A percentile compares a stretch with the other conserved stretches of the same genome.
Conservation (phyloP, 2,329 filamentous ascomycete genomes). For the Trichophyton benhamiae region DNA sequence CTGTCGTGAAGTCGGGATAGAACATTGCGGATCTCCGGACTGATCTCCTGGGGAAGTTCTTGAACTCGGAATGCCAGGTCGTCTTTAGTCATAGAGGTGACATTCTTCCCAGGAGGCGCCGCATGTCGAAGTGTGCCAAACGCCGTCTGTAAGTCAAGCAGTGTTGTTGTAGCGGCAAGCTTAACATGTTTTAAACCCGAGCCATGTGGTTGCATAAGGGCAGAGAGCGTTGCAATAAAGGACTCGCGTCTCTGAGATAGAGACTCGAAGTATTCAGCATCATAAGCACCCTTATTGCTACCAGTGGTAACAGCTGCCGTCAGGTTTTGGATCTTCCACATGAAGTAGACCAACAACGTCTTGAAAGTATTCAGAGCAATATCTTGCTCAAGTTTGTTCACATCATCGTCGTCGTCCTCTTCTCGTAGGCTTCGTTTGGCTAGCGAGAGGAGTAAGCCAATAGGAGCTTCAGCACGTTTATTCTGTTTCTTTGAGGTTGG, state of each 20-base stretch:
- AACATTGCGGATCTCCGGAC: conserved; percentile 48
- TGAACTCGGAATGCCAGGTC: conserved; percentile 45
- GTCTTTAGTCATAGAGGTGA: conserved; percentile 34
- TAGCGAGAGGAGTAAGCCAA: conserved; percentile 58
- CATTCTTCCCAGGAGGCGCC: conserved; percentile 25
- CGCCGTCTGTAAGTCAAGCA: conserved; percentile 71
- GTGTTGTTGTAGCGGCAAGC: conserved; percentile 58
- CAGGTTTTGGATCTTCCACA: conserved; percentile 70
- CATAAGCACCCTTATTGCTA: conserved; percentile 42
- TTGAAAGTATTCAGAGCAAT: conserved; percentile 65
- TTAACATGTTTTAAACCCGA: conserved; percentile 63
- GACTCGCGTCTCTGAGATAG: conserved; percentile 50
- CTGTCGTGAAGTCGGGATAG: conserved; percentile 66
- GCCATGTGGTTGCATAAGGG: conserved; percentile 39
- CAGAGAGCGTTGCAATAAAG: conserved; percentile 38
- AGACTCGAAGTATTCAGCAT: conserved; percentile 53
- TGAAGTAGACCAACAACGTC: conserved; percentile 74
- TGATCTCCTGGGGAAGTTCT: conserved; percentile 57
- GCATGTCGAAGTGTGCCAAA: conserved; percentile 59
- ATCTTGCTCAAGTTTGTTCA: conserved; percentile 67
- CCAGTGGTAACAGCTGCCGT: conserved; percentile 42
- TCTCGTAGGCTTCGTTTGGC: conserved; percentile 59
- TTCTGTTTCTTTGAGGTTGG: conserved; percentile 29
- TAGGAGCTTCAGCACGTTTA: conserved; percentile 33
- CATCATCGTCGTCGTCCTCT: conserved; percentile 51